Evolutionary conservation across 2,329 filamentous ascomycete species (phyloP).

Genomic region (Fusarium ambrosium): DNA sequence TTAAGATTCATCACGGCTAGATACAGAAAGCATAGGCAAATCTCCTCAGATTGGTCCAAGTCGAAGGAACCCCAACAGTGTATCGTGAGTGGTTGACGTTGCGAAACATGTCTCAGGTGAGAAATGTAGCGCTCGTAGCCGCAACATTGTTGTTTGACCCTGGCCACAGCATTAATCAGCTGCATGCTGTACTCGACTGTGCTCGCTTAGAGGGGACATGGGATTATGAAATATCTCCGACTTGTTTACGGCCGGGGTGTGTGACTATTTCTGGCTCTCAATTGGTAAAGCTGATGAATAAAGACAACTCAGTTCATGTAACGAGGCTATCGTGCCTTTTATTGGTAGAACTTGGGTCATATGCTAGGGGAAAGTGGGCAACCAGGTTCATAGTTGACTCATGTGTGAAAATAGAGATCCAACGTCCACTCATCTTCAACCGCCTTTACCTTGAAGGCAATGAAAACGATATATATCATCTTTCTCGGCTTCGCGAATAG

Average conservation of each 20-base stretch:
- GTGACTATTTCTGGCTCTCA: rapidly evolving
- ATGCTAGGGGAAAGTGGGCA: rapidly evolving
- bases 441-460: not conserved
- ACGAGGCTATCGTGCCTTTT: too few species aligned
- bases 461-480: too few species aligned
- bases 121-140: not conserved
- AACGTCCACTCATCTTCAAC: not conserved
- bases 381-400: not conserved
- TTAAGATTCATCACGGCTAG: not conserved
- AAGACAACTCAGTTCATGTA: too few species aligned
- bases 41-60: not conserved
- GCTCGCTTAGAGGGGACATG: not conserved
- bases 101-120: not conserved
- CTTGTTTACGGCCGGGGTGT: not conserved
- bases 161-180: not conserved
- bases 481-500: not conserved
- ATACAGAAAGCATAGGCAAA: not conserved
- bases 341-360: not conserved
- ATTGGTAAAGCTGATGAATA: not conserved
- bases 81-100: not conserved
- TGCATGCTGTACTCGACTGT: not conserved
- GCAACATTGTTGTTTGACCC: not conserved
- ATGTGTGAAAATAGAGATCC: not conserved
- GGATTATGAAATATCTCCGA: not conserved
- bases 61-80: not conserved